These are phyloP conservation scores for Blastobotrys indianensis DNA, from an alignment of 1,139 yeast species.

Conservation along the genomic window DNA sequence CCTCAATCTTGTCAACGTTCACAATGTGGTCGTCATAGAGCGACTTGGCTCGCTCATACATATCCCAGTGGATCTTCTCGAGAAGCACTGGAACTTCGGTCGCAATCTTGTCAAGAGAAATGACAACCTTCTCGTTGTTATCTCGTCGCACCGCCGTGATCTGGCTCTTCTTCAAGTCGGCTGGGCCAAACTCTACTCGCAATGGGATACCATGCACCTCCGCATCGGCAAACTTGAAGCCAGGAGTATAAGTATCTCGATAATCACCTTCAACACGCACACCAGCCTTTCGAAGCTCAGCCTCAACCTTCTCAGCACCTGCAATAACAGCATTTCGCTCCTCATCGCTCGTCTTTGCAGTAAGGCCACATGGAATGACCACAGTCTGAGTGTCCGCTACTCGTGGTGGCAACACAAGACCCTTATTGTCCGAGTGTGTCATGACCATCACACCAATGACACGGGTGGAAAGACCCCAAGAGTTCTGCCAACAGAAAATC, in stretches of 20 bases:
- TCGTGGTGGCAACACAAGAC: constrained; percentile 95
- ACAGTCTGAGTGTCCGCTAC: constrained; percentile 91
- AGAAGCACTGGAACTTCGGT: constrained; percentile 66
- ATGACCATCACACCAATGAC: constrained; percentile 98
- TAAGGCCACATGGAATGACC: constrained; percentile 90
- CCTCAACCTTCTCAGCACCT: constrained; percentile 51
- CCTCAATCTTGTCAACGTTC: constrained; percentile 76
- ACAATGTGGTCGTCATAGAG: constrained; percentile 80
- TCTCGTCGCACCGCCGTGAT: constrained; percentile 93
- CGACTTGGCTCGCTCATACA: constrained; percentile 74
- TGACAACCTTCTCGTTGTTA: constrained; percentile 64
- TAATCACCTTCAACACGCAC: constrained; percentile 79
- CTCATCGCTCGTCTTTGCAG: constrained; percentile 76
- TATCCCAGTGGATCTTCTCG: constrained; percentile 70
- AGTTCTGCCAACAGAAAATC: constrained; percentile 87
- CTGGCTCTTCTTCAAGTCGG: constrained; percentile 74
- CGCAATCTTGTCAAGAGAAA: constrained; percentile 61
- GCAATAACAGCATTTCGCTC: constrained; percentile 61
- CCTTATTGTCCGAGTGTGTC: constrained; percentile 98
- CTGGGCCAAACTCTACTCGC: constrained; percentile 93
- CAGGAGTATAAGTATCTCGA: constrained; percentile 93
- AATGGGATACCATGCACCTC: constrained; percentile 95
- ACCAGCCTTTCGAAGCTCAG: constrained; percentile 36
- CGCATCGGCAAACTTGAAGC: constrained; percentile 98
- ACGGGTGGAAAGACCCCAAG: constrained; percentile 99